Evolutionary conservation across 257 asterid genomes (phyloP).

Genomic region (Nemophila menziesii): DNA sequence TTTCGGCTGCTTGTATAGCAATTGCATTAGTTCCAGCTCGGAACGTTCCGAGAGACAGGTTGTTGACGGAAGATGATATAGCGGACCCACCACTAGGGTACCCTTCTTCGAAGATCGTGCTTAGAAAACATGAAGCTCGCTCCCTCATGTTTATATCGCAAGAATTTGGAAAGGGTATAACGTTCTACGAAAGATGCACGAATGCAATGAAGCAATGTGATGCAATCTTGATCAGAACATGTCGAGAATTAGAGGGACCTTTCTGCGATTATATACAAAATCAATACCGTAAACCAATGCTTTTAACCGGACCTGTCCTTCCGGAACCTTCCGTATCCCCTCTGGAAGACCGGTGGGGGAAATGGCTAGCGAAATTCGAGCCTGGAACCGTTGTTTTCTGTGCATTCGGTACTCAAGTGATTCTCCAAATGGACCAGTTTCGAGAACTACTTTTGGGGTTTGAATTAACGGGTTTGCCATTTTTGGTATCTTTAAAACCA

Average conservation of each 20-base stretch:
- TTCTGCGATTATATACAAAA: constrained; percentile 45
- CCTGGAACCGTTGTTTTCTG: constrained; percentile 40
- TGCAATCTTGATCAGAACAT: constrained; percentile 57
- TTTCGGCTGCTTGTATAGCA: constrained; percentile 53
- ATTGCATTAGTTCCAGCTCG: constrained; percentile 43
- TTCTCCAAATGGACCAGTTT: constrained; percentile 37
- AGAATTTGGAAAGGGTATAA: constrained; percentile 35
- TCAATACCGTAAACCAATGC: constrained; percentile 49
- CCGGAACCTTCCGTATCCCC: constrained; percentile 23
- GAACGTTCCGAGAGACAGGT: constrained; percentile 26
- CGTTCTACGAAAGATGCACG: constrained; percentile 35
- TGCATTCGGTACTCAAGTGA: constrained; percentile 59
- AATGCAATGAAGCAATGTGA: constrained; percentile 37
- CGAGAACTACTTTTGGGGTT: constrained; percentile 56
- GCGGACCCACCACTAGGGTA: constrained; percentile 44
- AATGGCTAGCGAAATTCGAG: constrained; percentile 37
- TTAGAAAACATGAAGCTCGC: constrained; percentile 35
- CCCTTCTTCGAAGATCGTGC: constrained; percentile 44
- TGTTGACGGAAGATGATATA: too few relatives aligned
- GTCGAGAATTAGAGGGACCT: constrained; percentile 59
- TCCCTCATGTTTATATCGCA: constrained; percentile 30
- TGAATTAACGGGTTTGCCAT: constrained; percentile 61
- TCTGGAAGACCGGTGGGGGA: constrained; percentile 42
- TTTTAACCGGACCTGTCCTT: constrained; percentile 54
- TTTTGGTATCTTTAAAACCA: constrained; percentile 50